phyloP scores from a whole-genome alignment of 805 yeast species.

The Schwanniomyces polymorphus region DNA sequence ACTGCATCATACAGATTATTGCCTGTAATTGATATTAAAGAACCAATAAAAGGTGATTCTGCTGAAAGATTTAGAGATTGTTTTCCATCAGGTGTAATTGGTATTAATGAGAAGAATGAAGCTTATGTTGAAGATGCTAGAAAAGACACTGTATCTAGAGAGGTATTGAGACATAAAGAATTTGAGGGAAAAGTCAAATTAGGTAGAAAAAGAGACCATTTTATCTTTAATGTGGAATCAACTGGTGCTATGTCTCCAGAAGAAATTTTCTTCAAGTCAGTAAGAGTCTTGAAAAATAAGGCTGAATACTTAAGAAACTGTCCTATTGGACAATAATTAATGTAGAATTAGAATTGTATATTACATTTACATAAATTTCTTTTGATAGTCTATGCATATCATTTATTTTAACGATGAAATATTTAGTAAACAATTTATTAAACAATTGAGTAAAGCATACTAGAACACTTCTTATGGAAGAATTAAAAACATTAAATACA shows the following conservation, averaged over 20 bases:
- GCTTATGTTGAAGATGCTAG: conserved; percentile 89
- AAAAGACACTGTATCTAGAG: conserved; percentile 95
- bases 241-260: conserved; percentile 98
- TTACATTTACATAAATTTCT: not conserved
- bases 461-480: not conserved
- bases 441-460: not conserved
- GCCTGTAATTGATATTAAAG: conserved; percentile 78
- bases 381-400: not conserved
- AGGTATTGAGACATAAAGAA: conserved; percentile 90
- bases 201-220: conserved; percentile 90
- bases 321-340: conserved; percentile 59
- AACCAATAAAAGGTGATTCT: conserved; percentile 72
- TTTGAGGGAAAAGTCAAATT: conserved; percentile 85
- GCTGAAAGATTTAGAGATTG: conserved; percentile 84
- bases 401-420: not conserved
- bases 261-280: conserved; percentile 89
- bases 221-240: conserved; percentile 90
- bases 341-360: not conserved
- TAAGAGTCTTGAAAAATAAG: conserved; percentile 81
- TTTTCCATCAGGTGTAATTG: conserved; percentile 93
- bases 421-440: not conserved
- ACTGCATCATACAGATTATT: conserved; percentile 94
- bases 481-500: not conserved
- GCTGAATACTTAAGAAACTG: conserved; percentile 77
- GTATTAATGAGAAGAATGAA: conserved; percentile 58